A percentile compares a stretch with the other conserved stretches of the same genome.
These are phyloP conservation scores for Fragilariopsis cylindrus DNA, from an alignment of 108 stramenopile species.

Conservation along the genomic window DNA sequence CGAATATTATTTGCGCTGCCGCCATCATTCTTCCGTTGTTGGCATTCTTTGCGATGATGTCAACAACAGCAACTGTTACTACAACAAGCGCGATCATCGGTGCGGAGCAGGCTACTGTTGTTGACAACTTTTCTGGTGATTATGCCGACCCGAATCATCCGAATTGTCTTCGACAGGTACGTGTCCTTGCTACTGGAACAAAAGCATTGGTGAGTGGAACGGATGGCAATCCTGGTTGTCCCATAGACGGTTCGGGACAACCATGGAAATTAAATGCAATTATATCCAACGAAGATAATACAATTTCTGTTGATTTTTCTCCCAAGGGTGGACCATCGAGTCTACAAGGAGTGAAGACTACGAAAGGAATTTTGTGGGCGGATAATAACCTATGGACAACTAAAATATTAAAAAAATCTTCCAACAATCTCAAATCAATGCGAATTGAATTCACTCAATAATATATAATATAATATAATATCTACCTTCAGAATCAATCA, in stretches of 20 bases:
- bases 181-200: constrained; percentile 21
- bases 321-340: constrained; percentile 67
- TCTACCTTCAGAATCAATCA: too few species aligned
- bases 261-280: constrained; percentile 31
- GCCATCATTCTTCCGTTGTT: too few species aligned
- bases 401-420: neutral
- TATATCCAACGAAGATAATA: constrained; percentile 27
- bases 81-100: neutral
- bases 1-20: too few species aligned
- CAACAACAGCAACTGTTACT: neutral
- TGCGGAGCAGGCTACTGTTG: constrained; percentile 21
- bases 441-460: too few species aligned
- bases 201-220: constrained; percentile 33
- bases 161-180: constrained; percentile 43
- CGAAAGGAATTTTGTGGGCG: constrained; percentile 39
- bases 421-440: neutral
- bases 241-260: constrained; percentile 33
- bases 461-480: too few species aligned
- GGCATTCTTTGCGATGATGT: too few species aligned
- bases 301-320: constrained; percentile 56
- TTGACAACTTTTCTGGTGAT: constrained; percentile 39
- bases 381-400: constrained; percentile 40
- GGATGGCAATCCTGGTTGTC: constrained; percentile 55
- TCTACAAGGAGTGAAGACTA: constrained; percentile 29
- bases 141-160: constrained; percentile 55